Conservation (phyloP, 192 early-diverging fungal species). For the Coemansia reversa region DNA sequence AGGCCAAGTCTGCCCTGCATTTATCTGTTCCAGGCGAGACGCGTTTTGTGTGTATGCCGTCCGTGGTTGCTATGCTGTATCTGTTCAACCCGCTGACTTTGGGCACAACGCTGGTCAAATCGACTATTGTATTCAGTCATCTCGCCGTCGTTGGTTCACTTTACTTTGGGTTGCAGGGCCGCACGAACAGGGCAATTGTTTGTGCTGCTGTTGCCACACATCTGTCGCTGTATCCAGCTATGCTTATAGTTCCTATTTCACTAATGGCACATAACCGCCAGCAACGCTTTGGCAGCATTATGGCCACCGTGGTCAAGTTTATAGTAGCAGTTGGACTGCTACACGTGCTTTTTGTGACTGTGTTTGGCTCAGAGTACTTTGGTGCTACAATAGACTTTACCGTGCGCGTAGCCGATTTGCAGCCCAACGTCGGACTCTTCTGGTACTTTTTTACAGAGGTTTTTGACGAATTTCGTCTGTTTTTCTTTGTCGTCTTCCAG, state of each 20-base stretch:
- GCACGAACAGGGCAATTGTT: constrained; percentile 57
- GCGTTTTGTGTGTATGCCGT: constrained; percentile 34
- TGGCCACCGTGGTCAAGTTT: constrained; percentile 23
- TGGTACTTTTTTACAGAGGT: constrained; percentile 99
- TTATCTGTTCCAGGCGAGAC: constrained; percentile 49
- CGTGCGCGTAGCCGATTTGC: constrained; percentile 78
- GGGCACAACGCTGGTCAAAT: constrained; percentile 68
- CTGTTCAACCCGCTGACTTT: constrained; percentile 87
- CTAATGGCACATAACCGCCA: constrained; percentile 14
- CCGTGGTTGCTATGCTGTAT: constrained; percentile 51
- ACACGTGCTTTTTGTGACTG: constrained; percentile 22
- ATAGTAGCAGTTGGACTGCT: constrained; percentile 9
- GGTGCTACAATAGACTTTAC: constrained; percentile 42
- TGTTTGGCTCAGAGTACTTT: constrained; percentile 36
- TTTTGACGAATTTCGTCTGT: constrained; percentile 96
- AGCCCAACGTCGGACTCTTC: constrained; percentile 93
- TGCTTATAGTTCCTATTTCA: constrained; percentile 63
- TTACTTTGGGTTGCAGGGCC: constrained; percentile 63
- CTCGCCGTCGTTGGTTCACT: constrained; percentile 73
- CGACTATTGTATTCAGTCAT: constrained; percentile 75
- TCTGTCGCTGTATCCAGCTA: constrained; percentile 81
- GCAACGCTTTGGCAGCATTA: not conserved
- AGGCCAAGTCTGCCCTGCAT: constrained; percentile 4
- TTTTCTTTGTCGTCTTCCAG: constrained; percentile 94
- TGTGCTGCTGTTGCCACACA: constrained; percentile 79